These are phyloP conservation scores for Saccharomyces kudriavzevii DNA, from an alignment of 805 yeast genomes.

Conservation along the genomic window DNA sequence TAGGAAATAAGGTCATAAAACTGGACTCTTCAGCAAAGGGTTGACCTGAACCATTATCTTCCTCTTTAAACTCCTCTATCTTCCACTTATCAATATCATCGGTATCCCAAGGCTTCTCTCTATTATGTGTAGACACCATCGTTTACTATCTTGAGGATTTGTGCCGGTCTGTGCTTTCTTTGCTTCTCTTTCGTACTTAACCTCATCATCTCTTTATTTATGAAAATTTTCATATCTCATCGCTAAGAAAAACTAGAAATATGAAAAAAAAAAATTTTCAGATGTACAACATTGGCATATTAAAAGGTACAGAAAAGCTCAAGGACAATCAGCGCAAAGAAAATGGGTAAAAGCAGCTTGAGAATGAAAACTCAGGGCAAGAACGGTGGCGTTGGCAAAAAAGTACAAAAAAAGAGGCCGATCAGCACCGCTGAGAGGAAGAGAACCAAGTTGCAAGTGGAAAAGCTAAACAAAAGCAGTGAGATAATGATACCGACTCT, in stretches of 20 bases:
- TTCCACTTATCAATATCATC: conserved; percentile 92
- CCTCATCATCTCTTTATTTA: not conserved
- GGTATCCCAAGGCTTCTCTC: conserved; percentile 97
- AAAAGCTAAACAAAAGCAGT: conserved; percentile 17
- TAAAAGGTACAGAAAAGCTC: not conserved
- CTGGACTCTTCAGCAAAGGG: conserved; percentile 95
- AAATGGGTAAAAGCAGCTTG: conserved; percentile 2
- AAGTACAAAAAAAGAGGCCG: conserved; percentile 4
- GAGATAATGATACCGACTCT: conserved; percentile 7
- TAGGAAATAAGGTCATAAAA: conserved; percentile 91
- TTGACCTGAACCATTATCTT: conserved; percentile 76
- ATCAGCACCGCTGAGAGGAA: conserved; percentile 21
- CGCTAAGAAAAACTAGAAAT: conserved; percentile 2
- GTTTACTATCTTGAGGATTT: not conserved
- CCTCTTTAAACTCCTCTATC: conserved; percentile 78
- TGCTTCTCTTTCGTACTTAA: not conserved
- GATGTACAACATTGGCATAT: not conserved
- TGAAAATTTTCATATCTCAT: not conserved
- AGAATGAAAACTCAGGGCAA: conserved; percentile 5
- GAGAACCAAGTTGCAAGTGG: conserved; percentile 19
- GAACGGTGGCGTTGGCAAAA: not conserved
- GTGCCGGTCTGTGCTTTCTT: not conserved
- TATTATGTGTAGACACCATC: conserved; percentile 90
- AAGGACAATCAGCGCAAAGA: not conserved
- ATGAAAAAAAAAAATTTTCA: not conserved